phyloP scores from a whole-genome alignment of 129 eudicot genomes.

The Rutidosis leptorrhynchoides region DNA sequence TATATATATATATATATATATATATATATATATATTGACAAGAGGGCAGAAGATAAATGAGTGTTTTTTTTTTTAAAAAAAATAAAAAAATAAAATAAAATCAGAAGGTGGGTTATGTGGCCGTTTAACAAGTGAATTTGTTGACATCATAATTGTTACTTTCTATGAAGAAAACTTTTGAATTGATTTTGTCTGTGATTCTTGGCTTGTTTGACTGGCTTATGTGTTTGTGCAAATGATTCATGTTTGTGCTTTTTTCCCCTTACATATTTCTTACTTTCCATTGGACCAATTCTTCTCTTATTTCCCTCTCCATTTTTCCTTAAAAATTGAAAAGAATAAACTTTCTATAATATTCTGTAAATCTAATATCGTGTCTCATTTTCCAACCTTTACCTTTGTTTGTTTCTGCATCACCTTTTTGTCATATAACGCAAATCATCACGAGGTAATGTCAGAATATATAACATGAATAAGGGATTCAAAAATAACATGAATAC shows the following conservation, averaged over 20 bases:
- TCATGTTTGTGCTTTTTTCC: constrained; percentile 11
- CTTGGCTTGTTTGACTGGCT: constrained; percentile 36
- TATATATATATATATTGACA: constrained; percentile 10
- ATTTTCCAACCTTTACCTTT: too few relatives aligned
- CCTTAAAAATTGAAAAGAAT: too few relatives aligned
- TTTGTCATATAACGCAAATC: too few relatives aligned
- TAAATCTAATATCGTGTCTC: too few relatives aligned
- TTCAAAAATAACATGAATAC: too few relatives aligned
- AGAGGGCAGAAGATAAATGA: constrained; percentile 34
- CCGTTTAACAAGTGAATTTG: constrained; percentile 9
- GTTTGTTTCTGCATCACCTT: too few relatives aligned
- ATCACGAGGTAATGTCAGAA: too few relatives aligned
- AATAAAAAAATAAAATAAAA: too few relatives aligned
- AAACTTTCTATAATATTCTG: too few relatives aligned
- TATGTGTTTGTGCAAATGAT: constrained; percentile 24
- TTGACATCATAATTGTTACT: constrained; percentile 44
- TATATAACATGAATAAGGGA: too few relatives aligned
- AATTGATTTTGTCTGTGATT: constrained; percentile 36
- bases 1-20: not conserved
- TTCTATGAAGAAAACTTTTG: constrained; percentile 24
- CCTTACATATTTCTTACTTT: not conserved
- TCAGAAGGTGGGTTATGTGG: constrained; percentile 33
- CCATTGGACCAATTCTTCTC: too few relatives aligned
- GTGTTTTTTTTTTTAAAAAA: constrained; percentile 53
- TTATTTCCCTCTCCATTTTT: too few relatives aligned